phyloP scores from a whole-genome alignment of 2,329 filamentous ascomycete genomes.

The Pseudocercospora cruenta region DNA sequence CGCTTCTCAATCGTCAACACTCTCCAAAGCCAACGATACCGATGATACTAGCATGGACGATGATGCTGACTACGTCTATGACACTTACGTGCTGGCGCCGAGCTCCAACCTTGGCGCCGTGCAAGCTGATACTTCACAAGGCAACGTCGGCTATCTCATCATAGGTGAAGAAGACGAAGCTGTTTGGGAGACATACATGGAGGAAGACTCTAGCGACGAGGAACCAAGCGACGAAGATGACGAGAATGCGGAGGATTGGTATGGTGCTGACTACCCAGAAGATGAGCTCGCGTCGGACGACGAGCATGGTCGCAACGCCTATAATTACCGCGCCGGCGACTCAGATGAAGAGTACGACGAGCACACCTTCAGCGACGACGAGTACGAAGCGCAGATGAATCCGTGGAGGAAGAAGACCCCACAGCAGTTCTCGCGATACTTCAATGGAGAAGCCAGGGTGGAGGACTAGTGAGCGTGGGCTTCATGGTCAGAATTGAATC shows the following conservation, averaged over 20 bases:
- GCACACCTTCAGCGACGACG: constrained; percentile 37
- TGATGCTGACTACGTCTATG: constrained; percentile 63
- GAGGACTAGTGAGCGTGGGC: neutral
- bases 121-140: constrained; percentile 36
- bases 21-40: constrained; percentile 13
- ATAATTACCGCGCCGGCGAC: constrained; percentile 43
- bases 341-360: constrained; percentile 46
- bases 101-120: constrained; percentile 34
- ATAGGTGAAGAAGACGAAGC: constrained; percentile 57
- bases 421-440: constrained; percentile 30
- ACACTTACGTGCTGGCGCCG: constrained; percentile 59
- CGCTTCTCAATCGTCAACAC: constrained; percentile 13
- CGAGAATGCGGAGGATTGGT: constrained; percentile 75
- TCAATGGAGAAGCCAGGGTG: constrained; percentile 18
- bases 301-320: constrained; percentile 56
- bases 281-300: constrained; percentile 76
- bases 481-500: neutral
- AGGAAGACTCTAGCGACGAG: constrained; percentile 55
- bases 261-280: constrained; percentile 78
- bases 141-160: constrained; percentile 51
- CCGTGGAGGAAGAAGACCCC: constrained; percentile 36
- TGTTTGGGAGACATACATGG: constrained; percentile 61
- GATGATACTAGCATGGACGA: constrained; percentile 48
- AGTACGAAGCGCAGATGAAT: constrained; percentile 35
- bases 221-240: constrained; percentile 65